Evolutionary conservation across 1,284 basidiomycete species (phyloP), one percentile per base, ranked within the genome.

Genomic region (Irpex rosettiformis): DNA sequence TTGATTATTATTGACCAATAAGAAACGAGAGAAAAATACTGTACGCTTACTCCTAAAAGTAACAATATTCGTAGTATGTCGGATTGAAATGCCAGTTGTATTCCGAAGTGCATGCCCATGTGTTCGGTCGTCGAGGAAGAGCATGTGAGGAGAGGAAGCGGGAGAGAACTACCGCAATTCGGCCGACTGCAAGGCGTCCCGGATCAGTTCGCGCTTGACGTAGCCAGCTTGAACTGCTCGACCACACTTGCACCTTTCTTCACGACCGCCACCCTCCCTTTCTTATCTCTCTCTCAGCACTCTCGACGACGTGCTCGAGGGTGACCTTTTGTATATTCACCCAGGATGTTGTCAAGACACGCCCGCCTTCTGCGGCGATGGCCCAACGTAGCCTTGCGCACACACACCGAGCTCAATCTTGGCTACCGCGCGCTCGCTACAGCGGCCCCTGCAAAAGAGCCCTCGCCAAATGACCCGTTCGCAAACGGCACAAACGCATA

Each of bases 401-500:
- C 47, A 25, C 43, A 28, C 54, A 42, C 58, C 28, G 62, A 60
- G 48, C 29, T 63, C 48, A 62, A 61, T 58, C 48, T 51, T 28
- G 48, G 48, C 25, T 51, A 51, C 22, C 74, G 75, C 52, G 60
- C 66, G 1, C 70, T 85, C 57, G 86, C 85, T 25, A 85, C 84
- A 56, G 85, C 86, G 25, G 83, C 84, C 29, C 74, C 80, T 4
- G 75, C 78, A 2, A 58, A 69, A 27, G 72, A 82, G 22, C 88
- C 88, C 2, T 90, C 88, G 1, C 73, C 86, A 21, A 89, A 89
- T 64, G 89, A 91, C 71, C 79, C 83, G 18, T 96, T 96, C 71
- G 93, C 93, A 22, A 95, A 91, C 64, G 93, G 93, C 56, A 94
- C 89, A 51, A 97, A 97, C 76, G 81, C 93, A 43, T 96, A 96